Evolutionary conservation across 202 grass and related monocot species (phyloP).

Genomic region (Schoenoplectus tabernaemontani): DNA sequence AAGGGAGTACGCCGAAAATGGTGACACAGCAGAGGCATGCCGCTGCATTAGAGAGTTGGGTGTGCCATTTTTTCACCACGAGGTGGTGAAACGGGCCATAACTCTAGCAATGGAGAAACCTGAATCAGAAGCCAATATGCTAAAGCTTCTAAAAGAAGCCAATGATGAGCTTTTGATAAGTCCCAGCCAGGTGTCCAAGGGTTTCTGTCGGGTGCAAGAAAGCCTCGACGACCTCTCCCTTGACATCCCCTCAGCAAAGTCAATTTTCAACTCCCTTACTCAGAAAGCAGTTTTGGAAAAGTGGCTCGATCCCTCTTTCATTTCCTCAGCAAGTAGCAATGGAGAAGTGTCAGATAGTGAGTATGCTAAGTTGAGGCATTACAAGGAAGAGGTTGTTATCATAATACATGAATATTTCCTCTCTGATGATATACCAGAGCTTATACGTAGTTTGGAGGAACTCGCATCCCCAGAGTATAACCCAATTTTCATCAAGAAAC

Average conservation of each 20-base stretch:
- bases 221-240: constrained; percentile 92
- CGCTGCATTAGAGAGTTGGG: constrained; percentile 93
- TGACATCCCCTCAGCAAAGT: constrained; percentile 82
- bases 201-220: constrained; percentile 62
- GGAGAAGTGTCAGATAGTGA: constrained; percentile 42
- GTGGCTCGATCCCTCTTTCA: constrained; percentile 68
- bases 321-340: constrained; percentile 34
- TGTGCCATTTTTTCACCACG: constrained; percentile 93
- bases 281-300: constrained; percentile 63
- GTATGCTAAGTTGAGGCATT: constrained; percentile 59
- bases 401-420: constrained; percentile 95
- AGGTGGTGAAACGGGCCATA: constrained; percentile 86
- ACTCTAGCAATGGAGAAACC: constrained; percentile 87
- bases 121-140: constrained; percentile 49
- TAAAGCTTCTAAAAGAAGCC: constrained; percentile 86
- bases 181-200: constrained; percentile 91
- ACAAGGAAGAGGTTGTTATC: constrained; percentile 74
- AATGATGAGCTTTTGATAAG: constrained; percentile 81
- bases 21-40: constrained; percentile 74
- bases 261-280: constrained; percentile 50
- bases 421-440: constrained; percentile 86
- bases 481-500: constrained; percentile 85
- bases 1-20: constrained; percentile 80
- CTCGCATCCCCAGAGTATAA: constrained; percentile 68
- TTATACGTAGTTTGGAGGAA: constrained; percentile 72